phyloP scores from a whole-genome alignment of 257 asterid genomes.

The Solanum paucissectum region DNA sequence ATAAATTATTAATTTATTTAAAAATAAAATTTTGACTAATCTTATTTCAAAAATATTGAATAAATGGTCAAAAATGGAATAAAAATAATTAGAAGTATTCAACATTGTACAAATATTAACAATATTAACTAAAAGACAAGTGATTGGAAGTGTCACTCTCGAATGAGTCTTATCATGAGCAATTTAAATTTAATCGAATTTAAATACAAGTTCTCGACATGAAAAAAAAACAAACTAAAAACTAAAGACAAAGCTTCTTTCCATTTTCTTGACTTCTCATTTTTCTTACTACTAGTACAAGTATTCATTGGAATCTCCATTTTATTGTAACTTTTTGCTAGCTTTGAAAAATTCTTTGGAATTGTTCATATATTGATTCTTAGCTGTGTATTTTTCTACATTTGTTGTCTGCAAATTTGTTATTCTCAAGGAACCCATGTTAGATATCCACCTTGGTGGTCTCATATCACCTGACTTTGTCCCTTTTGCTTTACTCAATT shows the following conservation, averaged over 20 bases:
- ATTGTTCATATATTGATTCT: background rate
- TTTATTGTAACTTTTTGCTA: background rate
- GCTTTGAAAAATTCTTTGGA: background rate
- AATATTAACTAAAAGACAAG: background rate
- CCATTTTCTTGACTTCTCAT: background rate
- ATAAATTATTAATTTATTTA: too few relatives aligned
- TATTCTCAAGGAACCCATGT: background rate
- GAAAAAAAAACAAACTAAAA: too few relatives aligned
- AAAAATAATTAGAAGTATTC: background rate
- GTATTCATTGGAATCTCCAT: background rate
- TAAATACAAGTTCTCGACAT: accelerated
- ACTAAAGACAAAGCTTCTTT: background rate
- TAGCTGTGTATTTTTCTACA: background rate
- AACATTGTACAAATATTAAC: background rate
- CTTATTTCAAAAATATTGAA: too few relatives aligned
- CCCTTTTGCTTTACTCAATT: background rate
- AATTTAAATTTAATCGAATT: too few relatives aligned
- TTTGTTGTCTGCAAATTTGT: background rate
- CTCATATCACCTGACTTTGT: slow-evolving; percentile 37
- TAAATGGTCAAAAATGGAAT: background rate
- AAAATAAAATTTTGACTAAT: too few relatives aligned
- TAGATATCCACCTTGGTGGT: slow-evolving; percentile 22
- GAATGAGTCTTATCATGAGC: accelerated
- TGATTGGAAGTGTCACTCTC: background rate
- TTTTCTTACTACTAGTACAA: background rate